Percentiles rank a stretch among this genome's conserved stretches.
These are phyloP conservation scores for Dacryopinax primogenitus DNA, from an alignment of 768 basidiomycete species.

Conservation along the genomic window DNA sequence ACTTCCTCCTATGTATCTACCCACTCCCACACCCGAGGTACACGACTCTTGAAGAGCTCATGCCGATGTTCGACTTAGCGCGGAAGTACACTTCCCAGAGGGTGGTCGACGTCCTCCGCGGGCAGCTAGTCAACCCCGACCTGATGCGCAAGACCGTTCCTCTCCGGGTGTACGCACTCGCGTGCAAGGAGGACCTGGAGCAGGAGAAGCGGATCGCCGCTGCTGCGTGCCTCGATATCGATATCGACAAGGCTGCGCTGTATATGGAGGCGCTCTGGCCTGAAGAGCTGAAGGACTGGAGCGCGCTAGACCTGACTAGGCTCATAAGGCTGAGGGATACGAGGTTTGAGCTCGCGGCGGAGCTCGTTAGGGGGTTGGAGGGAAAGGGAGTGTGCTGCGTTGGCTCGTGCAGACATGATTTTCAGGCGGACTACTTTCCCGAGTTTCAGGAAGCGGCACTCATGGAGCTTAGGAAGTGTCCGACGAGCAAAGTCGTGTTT, in stretches of 20 bases:
- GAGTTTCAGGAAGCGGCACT: constrained; percentile 5
- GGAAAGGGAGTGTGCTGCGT: neutral
- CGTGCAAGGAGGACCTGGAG: constrained; percentile 5
- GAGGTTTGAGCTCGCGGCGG: constrained; percentile 1
- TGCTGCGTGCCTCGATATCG: neutral
- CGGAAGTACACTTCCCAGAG: neutral
- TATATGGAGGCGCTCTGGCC: constrained; percentile 7
- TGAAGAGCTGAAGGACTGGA: neutral
- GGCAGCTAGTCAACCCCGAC: neutral
- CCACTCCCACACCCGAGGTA: neutral
- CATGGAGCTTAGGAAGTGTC: neutral
- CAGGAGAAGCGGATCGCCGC: constrained; percentile 3
- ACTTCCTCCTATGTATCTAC: constrained; percentile 6
- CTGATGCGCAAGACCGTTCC: neutral
- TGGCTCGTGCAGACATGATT: neutral
- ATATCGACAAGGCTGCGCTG: constrained; percentile 6
- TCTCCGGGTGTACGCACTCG: neutral
- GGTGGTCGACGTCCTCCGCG: neutral
- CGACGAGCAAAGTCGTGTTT: neutral
- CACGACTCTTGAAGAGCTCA: neutral
- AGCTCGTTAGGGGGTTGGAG: constrained; percentile 4
- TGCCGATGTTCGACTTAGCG: neutral
- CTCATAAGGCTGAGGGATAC: neutral
- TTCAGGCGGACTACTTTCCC: constrained; percentile 1
- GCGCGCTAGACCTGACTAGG: neutral